phyloP scores from a whole-genome alignment of 768 basidiomycete genomes.

The Termitomyces sp. region DNA sequence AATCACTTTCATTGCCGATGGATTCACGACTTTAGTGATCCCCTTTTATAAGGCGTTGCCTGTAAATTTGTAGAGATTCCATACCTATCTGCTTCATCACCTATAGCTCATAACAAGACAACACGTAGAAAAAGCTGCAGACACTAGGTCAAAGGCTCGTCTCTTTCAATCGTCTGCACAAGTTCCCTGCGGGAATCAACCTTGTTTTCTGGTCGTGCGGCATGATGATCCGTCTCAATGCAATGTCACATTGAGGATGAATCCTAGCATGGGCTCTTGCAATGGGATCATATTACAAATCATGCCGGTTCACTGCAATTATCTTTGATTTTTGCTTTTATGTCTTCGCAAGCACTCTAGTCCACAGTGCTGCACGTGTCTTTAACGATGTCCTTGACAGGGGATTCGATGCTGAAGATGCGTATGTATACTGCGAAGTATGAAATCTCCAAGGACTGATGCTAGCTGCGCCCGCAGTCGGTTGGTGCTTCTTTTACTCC shows the following conservation, averaged over 20 bases:
- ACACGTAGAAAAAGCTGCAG: neutral
- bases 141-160: neutral
- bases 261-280: slow-evolving; percentile 6
- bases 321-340: neutral
- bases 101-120: neutral
- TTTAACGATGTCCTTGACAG: slow-evolving; percentile 7
- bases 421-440: neutral
- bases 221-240: neutral
- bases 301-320: neutral
- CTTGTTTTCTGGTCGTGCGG: slow-evolving; percentile 10
- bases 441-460: neutral
- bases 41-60: neutral
- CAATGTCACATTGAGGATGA: neutral
- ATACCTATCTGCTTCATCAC: neutral
- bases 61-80: neutral
- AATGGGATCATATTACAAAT: slow-evolving; percentile 2
- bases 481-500: neutral
- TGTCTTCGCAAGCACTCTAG: slow-evolving; percentile 2
- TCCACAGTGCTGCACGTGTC: slow-evolving; percentile 9
- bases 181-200: slow-evolving; percentile 5
- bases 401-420: slow-evolving; percentile 6
- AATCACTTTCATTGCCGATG: no score
- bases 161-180: slow-evolving; percentile 6
- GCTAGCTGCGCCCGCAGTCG: neutral
- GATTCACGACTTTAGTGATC: neutral